Evolutionary conservation across 2,329 filamentous ascomycete genomes (phyloP), one percentile per base, ranked within the genome.

Genomic region (Pestalotiopsis sp.): DNA sequence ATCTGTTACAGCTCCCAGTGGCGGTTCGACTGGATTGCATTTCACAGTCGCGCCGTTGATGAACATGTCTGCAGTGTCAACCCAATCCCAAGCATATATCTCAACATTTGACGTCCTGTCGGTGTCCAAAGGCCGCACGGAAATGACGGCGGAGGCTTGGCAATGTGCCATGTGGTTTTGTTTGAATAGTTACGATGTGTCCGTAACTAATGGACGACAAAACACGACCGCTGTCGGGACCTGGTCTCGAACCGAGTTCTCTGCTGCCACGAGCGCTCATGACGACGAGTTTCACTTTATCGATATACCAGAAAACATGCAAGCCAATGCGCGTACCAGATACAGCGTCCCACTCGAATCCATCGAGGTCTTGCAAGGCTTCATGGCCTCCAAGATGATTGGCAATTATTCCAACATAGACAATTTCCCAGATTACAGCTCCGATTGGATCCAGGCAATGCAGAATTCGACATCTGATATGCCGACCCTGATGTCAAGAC

Each of bases 101-200:
- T 80, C 79, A 5, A 70, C 75, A 1, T 82, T 82, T 64, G 80
- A 82, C 56, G 71, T 80, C 5, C 72, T 82, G 49, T 76, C 75
- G 3, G 71, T 77, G 4, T 74, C 69, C 11, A 77, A 76, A n/a
- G 71, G 71, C 3, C 63, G 69, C 14, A 68, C 62, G 3, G 68
- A 70, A 52, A 74, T 73, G 0, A 62, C 61, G 0, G 69, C 74
- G 11, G 72, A 70, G 12, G 80, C 74, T 3, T 71, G 73, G n/a
- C 75, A 80, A 64, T 82, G 80, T 57, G 74, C 75, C 0, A 60
- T 82, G 1, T 82, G 79, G 80, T 80, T 81, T 66, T 82, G 81
- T 63, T 73, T 81, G 23, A 75, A 78, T 66, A 76, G 73, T 12
- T 78, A 76, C 68, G 74, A 75, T 17, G 69, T 80, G 27, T 72